Conservation (phyloP, 768 basidiomycete genomes). For the Mycena amicta region DNA sequence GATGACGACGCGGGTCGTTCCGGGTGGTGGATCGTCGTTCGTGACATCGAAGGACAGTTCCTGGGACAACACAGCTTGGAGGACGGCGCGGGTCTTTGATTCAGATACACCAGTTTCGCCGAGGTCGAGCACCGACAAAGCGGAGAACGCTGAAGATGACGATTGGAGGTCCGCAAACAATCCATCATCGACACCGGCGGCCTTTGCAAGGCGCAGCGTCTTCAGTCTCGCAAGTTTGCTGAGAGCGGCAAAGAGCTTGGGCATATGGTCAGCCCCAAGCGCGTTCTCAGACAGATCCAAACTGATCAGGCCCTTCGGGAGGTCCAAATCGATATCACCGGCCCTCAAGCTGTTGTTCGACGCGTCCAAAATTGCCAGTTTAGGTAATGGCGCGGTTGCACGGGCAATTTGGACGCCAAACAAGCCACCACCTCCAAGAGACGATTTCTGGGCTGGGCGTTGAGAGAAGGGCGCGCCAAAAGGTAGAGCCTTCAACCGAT, state of each 20-base stretch:
- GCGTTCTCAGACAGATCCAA: constrained; percentile 72
- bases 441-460: constrained; percentile 20
- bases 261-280: constrained; percentile 43
- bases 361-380: constrained; percentile 62
- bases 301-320: constrained; percentile 60
- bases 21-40: constrained; percentile 53
- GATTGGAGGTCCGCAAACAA: constrained; percentile 48
- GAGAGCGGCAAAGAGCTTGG: constrained; percentile 49
- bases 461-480: constrained; percentile 60
- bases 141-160: constrained; percentile 43
- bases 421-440: constrained; percentile 52
- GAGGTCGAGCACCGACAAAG: constrained; percentile 61
- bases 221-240: constrained; percentile 53
- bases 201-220: constrained; percentile 57
- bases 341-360: constrained; percentile 70
- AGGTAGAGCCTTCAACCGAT: constrained; percentile 60
- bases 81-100: constrained; percentile 45
- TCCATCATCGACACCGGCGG: constrained; percentile 63
- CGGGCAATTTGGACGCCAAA: constrained; percentile 66
- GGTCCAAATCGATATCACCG: constrained; percentile 48
- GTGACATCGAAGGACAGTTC: constrained; percentile 57
- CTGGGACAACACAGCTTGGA: constrained; percentile 48
- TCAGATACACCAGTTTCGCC: constrained; percentile 62
- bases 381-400: constrained; percentile 65
- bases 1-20: constrained; percentile 57